Evolutionary conservation across 2,329 filamentous ascomycete species (phyloP), one percentile per base, ranked within the genome.

Genomic region (Aureobasidium sp.): DNA sequence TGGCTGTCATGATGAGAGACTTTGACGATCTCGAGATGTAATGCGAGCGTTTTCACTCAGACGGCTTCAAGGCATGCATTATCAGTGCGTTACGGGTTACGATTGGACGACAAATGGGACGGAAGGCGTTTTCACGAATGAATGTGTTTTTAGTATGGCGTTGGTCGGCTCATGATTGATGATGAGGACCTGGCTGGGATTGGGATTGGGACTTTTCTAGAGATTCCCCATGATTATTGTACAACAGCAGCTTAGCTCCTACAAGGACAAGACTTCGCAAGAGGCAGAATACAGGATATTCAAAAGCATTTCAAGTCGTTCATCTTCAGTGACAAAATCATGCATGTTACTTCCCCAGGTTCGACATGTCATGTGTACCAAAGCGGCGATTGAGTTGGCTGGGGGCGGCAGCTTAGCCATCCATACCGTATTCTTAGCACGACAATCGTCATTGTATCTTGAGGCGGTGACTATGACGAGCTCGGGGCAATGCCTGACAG

Each of bases 1-100:
- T 96, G 80, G 90, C 90, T 43, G 85, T 91, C 69, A 78, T 96
- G 71, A 88, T 92, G 80, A 82, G 92, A 64, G 93, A 96, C 74
- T 81, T 97, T 70, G 90, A 90, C 69, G 83, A 85, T 64, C 81
- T 88, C 69, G 84, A 82, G 57, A 74, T 90, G 37, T 76, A 61
- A 61, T 53, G 31, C 33, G 27, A 50, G 38, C n/a, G 19, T 35
- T 6, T 49, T 19, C 10, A n/a, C 17, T 27, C 21, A 38, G 17
- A 19, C 23, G 15, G 40, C 33, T 37, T 47, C 54, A 46, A 31
- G 21, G 33, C 43, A 43, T 59, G 57, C 45, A 50, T 49, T 29
- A 10, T 47, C 33, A n/a, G 43, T 58, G 55, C 43, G 43, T 49
- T 38, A 58, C 27, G 55, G 55, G 17, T 58, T 58, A 58, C 37